A percentile compares a stretch with the other conserved stretches of the same genome.
These are phyloP conservation scores for Kodamaea plutei DNA, from an alignment of 1,139 yeast genomes.

Conservation along the genomic window DNA sequence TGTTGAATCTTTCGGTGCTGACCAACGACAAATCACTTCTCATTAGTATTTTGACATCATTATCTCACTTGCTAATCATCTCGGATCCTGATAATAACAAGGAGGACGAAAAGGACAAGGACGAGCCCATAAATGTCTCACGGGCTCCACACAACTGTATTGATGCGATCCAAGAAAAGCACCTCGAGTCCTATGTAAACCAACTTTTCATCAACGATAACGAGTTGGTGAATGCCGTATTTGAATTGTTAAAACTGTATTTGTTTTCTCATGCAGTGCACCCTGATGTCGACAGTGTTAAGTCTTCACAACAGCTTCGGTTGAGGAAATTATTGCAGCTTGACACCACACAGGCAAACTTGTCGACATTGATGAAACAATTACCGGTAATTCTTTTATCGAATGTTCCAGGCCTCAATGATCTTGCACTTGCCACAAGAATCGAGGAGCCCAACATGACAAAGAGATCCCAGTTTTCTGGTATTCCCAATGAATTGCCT, in stretches of 20 bases:
- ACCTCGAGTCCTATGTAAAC: conserved; percentile 30
- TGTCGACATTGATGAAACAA: conserved; percentile 49
- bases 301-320: conserved; percentile 32
- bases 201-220: conserved; percentile 35
- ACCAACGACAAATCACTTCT: conserved; percentile 55
- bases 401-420: conserved; percentile 12
- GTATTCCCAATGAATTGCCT: conserved; percentile 60
- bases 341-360: conserved; percentile 28
- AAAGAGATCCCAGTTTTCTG: conserved; percentile 31
- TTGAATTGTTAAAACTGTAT: conserved; percentile 38
- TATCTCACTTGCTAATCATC: conserved; percentile 39
- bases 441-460: conserved; percentile 21
- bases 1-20: conserved; percentile 42
- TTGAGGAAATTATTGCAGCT: conserved; percentile 32
- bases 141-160: conserved; percentile 37
- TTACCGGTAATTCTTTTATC: conserved; percentile 58
- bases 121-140: conserved; percentile 17
- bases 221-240: conserved; percentile 30
- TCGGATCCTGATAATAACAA: conserved; percentile 28
- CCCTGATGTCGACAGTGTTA: conserved; percentile 26
- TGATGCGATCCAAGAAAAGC: conserved; percentile 32
- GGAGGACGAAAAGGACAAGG: conserved; percentile 31
- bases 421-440: conserved; percentile 3
- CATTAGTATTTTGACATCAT: conserved; percentile 40
- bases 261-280: conserved; percentile 38